Base-by-base conservation (phyloP, 2,329 filamentous ascomycete species). In the Kalmusia sp. region DNA sequence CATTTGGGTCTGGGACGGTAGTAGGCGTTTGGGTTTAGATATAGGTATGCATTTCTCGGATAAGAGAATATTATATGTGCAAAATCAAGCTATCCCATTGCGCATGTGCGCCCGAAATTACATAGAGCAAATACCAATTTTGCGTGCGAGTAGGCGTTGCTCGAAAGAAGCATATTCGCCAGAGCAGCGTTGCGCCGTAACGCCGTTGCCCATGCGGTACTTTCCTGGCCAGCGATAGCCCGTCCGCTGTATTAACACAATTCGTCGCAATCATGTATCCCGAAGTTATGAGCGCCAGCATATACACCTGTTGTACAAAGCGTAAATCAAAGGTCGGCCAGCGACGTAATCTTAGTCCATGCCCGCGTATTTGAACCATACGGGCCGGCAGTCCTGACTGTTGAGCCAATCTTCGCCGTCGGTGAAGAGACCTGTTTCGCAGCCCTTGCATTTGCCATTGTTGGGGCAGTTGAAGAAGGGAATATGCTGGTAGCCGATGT, bases 381-480 rank as follows among this genome's bases (percentile, higher is more conserved):
- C 93, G 15, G 93, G 91, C 56, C 95, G 84, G 76, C 95, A 99
- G 75, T 99, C 95, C 74, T 99, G 95, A 69, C 89, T 88, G 65
- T 92, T 85, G 39, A 99, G 79, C 82, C 87, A 96, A 25, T 87
- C 79, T 68, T 92, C 93, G 58, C 95, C 95, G 61, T 96, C 92
- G 22, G 92, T 97, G 68, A 97, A 90, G 54, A 89, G 86, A 44
- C 93, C 95, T 0, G 91, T 85, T n/a, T 87, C 84, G 73, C 93
- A 98, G 61, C 91, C 91, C 62, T 84, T 88, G 74, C 93, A 98
- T 76, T 98, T 98, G 44, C 91, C 90, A 48, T 90, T 96, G 77
- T 96, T 98, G 58, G 95, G 95, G 72, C 95, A 99, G 79, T 99
- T 99, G 83, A 96, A 96, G 79, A 96, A 99, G 39, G 95, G 95